These are phyloP conservation scores for Linnemannia exigua DNA, from an alignment of 192 early-diverging fungal genomes.

Conservation along the genomic window DNA sequence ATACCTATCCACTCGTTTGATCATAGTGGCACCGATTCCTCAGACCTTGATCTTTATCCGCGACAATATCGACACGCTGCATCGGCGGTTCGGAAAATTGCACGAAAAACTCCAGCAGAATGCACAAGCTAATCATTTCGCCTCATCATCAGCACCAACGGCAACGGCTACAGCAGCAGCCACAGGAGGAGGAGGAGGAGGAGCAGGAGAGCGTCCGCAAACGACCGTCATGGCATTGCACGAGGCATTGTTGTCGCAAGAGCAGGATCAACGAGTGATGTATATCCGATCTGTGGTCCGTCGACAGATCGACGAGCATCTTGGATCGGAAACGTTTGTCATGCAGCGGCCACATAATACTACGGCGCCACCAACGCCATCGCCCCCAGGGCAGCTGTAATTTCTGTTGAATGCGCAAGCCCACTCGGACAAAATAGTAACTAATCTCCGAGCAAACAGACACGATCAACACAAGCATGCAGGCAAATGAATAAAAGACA, in stretches of 20 bases:
- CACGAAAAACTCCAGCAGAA: slow-evolving; percentile 24
- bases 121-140: background rate
- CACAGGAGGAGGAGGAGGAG: background rate
- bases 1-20: background rate
- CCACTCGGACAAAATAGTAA: background rate
- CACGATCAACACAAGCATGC: no score
- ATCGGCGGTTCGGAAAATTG: slow-evolving; percentile 37
- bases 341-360: background rate
- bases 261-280: slow-evolving; percentile 26
- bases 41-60: slow-evolving; percentile 54
- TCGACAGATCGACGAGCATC: slow-evolving; percentile 34
- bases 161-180: background rate
- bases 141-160: slow-evolving; percentile 7
- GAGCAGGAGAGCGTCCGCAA: background rate
- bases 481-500: no score
- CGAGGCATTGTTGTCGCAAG: slow-evolving; percentile 27
- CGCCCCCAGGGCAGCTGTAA: background rate
- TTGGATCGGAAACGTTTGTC: slow-evolving; percentile 6
- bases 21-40: slow-evolving; percentile 37
- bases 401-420: background rate
- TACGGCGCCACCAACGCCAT: slow-evolving; percentile 10
- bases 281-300: slow-evolving; percentile 45
- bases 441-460: background rate
- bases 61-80: slow-evolving; percentile 49
- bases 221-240: slow-evolving; percentile 18